These are phyloP conservation scores for Schrenkiella parvula DNA, from an alignment of 345 rosid genomes.

Conservation along the genomic window DNA sequence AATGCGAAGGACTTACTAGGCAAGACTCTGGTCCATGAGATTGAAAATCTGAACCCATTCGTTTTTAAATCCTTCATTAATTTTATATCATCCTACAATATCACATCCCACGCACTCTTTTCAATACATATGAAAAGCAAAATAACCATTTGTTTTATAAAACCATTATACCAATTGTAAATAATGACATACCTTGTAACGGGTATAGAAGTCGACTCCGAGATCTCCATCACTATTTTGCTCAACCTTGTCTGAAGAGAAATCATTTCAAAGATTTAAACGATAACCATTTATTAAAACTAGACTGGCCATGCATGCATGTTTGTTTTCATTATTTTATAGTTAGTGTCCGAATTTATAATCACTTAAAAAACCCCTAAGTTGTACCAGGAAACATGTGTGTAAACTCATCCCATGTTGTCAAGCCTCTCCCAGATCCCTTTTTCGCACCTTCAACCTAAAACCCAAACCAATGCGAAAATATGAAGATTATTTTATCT, in stretches of 20 bases:
- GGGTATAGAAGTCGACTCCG: conserved; percentile 27
- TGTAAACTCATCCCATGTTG: conserved; percentile 32
- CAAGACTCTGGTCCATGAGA: conserved; percentile 32
- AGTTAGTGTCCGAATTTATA: neutral
- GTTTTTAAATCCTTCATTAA: conserved; percentile 32
- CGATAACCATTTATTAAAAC: neutral
- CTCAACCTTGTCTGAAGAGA: conserved; percentile 22
- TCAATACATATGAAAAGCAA: neutral
- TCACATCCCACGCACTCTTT: neutral
- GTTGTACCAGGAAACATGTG: conserved; percentile 30
- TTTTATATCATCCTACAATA: conserved; percentile 19
- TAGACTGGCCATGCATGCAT: too few relatives aligned
- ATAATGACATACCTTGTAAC: conserved; percentile 25
- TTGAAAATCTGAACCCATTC: conserved; percentile 34
- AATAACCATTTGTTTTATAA: neutral
- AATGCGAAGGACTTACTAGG: conserved; percentile 27
- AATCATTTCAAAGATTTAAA: neutral
- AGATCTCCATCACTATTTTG: neutral
- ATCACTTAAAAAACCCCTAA: neutral
- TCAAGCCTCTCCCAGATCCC: conserved; percentile 32
- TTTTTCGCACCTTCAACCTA: conserved; percentile 37
- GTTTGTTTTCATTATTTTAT: neutral
- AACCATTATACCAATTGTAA: neutral
- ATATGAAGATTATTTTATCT: neutral
- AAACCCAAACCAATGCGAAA: neutral